phyloP scores from a whole-genome alignment of 2,329 filamentous ascomycete species.

The Fusarium metavorans region DNA sequence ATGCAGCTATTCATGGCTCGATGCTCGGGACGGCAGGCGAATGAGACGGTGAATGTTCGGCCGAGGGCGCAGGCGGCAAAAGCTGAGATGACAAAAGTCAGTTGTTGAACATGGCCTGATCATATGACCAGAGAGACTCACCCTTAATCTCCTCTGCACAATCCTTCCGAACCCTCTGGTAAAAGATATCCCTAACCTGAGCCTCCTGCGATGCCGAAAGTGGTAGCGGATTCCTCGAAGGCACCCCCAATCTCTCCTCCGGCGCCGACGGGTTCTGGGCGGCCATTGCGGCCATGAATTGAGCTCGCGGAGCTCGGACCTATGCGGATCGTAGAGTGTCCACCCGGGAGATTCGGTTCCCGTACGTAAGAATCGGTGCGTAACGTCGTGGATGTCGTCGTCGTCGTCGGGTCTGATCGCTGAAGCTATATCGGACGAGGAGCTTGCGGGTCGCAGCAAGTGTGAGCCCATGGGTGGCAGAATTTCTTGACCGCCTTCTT shows the following conservation, averaged over 20 bases:
- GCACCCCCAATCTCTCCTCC: constrained; percentile 57
- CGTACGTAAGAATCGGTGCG: background rate
- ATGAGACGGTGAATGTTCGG: constrained; percentile 88
- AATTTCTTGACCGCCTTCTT: constrained; percentile 37
- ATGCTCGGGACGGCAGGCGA: constrained; percentile 83
- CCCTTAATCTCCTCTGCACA: constrained; percentile 85
- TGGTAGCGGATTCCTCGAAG: constrained; percentile 82
- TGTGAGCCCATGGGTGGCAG: constrained; percentile 43
- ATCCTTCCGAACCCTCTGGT: constrained; percentile 79
- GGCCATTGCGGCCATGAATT: constrained; percentile 50
- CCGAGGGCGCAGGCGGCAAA: constrained; percentile 92
- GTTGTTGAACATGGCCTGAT: constrained; percentile 13
- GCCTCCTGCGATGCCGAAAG: constrained; percentile 85
- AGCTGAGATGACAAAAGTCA: constrained; percentile 61
- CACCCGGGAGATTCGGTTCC: background rate
- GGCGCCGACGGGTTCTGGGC: constrained; percentile 50
- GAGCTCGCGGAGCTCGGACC: constrained; percentile 18
- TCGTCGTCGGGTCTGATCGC: background rate
- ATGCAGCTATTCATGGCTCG: constrained; percentile 95
- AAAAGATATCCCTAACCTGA: constrained; percentile 84
- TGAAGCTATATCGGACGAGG: constrained; percentile 40
- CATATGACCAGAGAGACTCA: constrained; percentile 49
- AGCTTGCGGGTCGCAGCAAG: constrained; percentile 38
- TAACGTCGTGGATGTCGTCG: background rate
- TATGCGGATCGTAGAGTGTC: background rate